Evolutionary conservation across 768 basidiomycete genomes (phyloP).

Genomic region (Leucosporidium yakuticum): DNA sequence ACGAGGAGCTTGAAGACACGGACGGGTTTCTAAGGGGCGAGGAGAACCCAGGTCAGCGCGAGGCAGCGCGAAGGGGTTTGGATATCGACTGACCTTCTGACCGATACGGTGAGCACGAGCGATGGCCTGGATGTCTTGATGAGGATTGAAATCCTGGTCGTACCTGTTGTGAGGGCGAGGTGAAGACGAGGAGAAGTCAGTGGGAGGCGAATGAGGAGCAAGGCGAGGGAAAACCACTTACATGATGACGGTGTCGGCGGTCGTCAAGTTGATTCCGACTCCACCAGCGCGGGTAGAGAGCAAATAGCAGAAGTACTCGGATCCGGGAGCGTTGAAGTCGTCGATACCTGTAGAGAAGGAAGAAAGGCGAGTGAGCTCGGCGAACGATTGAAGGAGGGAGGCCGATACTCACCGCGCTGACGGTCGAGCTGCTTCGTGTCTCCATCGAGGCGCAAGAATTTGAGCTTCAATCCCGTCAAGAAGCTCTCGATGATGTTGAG

Average conservation of each 20-base stretch:
- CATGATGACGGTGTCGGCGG: slow-evolving; percentile 87
- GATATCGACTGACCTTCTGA: slow-evolving; percentile 76
- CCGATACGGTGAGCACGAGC: slow-evolving; percentile 91
- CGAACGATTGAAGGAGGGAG: slow-evolving; percentile 58
- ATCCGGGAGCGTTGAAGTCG: slow-evolving; percentile 78
- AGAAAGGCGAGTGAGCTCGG: slow-evolving; percentile 64
- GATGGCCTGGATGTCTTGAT: slow-evolving; percentile 72
- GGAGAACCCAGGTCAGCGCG: background rate
- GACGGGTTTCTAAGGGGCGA: slow-evolving; percentile 8
- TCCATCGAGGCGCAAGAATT: slow-evolving; percentile 55
- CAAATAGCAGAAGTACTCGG: slow-evolving; percentile 81
- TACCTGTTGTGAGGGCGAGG: slow-evolving; percentile 43
- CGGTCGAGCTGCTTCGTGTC: slow-evolving; percentile 74
- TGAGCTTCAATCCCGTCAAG: slow-evolving; percentile 63
- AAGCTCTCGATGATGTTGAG: slow-evolving; percentile 98
- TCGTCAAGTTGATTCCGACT: slow-evolving; percentile 75
- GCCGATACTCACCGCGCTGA: slow-evolving; percentile 48
- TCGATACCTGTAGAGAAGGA: slow-evolving; percentile 85
- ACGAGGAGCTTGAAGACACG: slow-evolving; percentile 75
- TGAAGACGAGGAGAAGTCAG: background rate
- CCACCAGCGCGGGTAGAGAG: slow-evolving; percentile 78
- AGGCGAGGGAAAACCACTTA: background rate
- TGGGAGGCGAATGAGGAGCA: fast-evolving
- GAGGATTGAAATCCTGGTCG: slow-evolving; percentile 98
- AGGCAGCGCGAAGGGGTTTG: background rate